These are phyloP conservation scores for Ganoderma resinaceum DNA, from an alignment of 1,284 basidiomycete genomes.

Conservation along the genomic window DNA sequence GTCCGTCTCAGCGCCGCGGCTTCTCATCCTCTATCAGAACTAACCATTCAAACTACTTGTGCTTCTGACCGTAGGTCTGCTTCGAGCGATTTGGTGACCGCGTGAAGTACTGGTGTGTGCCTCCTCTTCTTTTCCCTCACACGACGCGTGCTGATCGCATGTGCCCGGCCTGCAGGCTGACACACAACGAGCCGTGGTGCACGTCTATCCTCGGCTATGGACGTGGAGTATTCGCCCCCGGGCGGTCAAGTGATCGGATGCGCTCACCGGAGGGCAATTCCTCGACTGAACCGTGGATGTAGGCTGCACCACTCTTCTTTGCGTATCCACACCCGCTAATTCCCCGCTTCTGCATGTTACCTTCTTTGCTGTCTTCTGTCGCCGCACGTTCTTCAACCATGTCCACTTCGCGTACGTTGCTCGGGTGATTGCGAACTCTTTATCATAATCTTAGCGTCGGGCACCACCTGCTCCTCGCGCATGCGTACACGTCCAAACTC, in stretches of 20 bases:
- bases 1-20: conserved; percentile 40
- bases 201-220: conserved; percentile 75
- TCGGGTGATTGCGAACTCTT: not conserved
- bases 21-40: not conserved
- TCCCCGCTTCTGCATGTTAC: not conserved
- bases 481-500: conserved; percentile 68
- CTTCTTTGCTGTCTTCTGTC: not conserved
- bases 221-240: conserved; percentile 71
- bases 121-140: not conserved
- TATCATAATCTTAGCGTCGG: conserved; percentile 58
- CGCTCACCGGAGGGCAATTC: conserved; percentile 65
- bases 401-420: not conserved
- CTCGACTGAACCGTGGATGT: conserved; percentile 78
- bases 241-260: conserved; percentile 65
- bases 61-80: conserved; percentile 52
- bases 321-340: conserved; percentile 15
- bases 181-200: conserved; percentile 80
- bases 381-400: no score
- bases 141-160: conserved; percentile 19
- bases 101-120: conserved; percentile 72
- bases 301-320: conserved; percentile 36
- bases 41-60: not conserved
- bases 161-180: conserved; percentile 52
- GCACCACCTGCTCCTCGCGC: conserved; percentile 73
- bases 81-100: conserved; percentile 78